Evolutionary conservation across 2,329 filamentous ascomycete genomes (phyloP).

Genomic region (Sporothrix curviconia): DNA sequence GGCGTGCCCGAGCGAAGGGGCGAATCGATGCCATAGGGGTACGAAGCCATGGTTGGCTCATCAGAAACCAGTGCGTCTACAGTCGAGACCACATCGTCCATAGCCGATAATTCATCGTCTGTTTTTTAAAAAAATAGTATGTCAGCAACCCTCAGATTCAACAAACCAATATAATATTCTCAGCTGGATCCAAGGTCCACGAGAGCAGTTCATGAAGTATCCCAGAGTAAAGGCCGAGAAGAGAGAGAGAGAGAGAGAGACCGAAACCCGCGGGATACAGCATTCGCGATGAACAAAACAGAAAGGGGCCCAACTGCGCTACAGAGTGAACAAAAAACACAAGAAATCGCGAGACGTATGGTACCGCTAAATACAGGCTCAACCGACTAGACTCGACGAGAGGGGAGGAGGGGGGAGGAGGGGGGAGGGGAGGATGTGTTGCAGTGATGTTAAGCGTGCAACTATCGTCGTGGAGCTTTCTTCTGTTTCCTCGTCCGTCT

Average conservation of each 20-base stretch:
- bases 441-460: not conserved
- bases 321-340: not conserved
- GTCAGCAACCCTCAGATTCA: not conserved
- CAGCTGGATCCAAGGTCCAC: too few species aligned
- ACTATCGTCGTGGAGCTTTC: not conserved
- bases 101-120: constrained; percentile 58
- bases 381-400: too few species aligned
- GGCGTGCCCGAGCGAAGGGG: constrained; percentile 25
- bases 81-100: constrained; percentile 56
- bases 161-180: constrained; percentile 15
- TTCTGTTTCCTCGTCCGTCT: not conserved
- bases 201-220: too few species aligned
- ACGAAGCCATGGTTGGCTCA: constrained; percentile 25
- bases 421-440: not conserved
- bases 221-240: not conserved
- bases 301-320: not conserved
- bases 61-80: constrained; percentile 66
- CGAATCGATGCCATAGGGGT: constrained; percentile 20
- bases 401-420: too few species aligned
- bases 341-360: too few species aligned
- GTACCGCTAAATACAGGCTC: too few species aligned
- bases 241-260: not conserved
- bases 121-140: constrained; percentile 21
- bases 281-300: not conserved
- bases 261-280: not conserved